Base-by-base conservation (phyloP, 345 rosid species). In the Excoecaria agallocha region DNA sequence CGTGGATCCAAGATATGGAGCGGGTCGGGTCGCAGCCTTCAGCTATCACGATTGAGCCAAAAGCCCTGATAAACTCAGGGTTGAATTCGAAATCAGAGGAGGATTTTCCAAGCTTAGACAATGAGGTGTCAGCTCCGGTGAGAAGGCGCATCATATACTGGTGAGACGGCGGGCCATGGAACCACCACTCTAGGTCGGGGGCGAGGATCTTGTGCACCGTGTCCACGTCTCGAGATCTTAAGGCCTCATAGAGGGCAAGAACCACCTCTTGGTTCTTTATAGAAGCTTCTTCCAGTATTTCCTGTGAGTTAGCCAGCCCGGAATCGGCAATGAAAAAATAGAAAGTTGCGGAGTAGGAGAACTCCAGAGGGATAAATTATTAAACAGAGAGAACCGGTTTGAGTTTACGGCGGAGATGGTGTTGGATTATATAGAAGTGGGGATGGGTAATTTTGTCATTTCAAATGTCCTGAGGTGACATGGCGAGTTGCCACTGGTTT, bases 101-200 rank as follows among this genome's bases (percentile, higher is more conserved):
- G 30, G 30, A 30, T 30, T 30, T 30, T 30, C 30, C 30, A 30
- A 30, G 30, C 30, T 30, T 30, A 30, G 30, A 12, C 50, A 79
- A 69, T 41, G 80, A 15, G 13, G 83, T 49, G 39, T 79, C 64
- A 12, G 79, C 79, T 24, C 99, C 99, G 50, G 99, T 93, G 80
- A 95, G 96, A 25, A 87, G 81, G 86, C 89, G 98, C 99, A 93
- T 95, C 96, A 95, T 58, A 89, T 86, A 95, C 90, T 95, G 99
- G 88, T 95, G 90, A 35, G 94, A 80, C 6, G 98, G 99, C 4
- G 99, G 99, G 16, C 99, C 99, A 79, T 95, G 99, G 82, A 95
- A 95, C 99, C 99, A 95, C 86, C 93, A 91, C 86, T 95, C 99
- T 64, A 95, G 98, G 74, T 95, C 99, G 8, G 92, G 86, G 22